Evolutionary conservation across 2,329 filamentous ascomycete species (phyloP), one percentile per base, ranked within the genome.

Genomic region (Harringtonia lauricola): DNA sequence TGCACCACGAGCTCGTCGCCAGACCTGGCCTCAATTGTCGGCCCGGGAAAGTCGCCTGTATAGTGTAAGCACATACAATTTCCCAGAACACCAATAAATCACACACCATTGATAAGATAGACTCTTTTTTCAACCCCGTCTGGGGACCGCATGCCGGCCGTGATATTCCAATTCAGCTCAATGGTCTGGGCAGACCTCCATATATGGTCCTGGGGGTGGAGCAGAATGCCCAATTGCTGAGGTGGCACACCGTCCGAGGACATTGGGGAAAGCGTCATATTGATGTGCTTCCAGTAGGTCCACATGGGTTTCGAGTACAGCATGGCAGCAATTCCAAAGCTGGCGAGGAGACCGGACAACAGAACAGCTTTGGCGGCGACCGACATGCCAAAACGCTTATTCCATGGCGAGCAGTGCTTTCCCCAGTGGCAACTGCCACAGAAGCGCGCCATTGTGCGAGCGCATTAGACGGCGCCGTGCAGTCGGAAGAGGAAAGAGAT

Each of bases 11-110:
- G 48, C 0, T 52, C 59, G 52, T 72, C 68, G 14, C 68, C 68
- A 1, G 66, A 61, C 12, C 65, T 62, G 15, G 60, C 62, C 54
- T 71, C 68, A 21, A 73, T 58, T 1, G 62, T 67, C 15, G 69
- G 69, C 3, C 70, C 69, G 2, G 68, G 68, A 45, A 71, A 70
- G 1, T 56, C 44, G 17, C 22, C 42, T 44, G 28, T 13, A 5
- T 3, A 3, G 4, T 21, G 30, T 44, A 14, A 39, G 36, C 35
- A 18, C 6, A 12, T n/a, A 6, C 8, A 6, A 10, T 29, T 17
- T 39, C 8, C 13, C 13, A 29, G 21, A n/a, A 8, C 19, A 15
- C 15, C 12, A 8, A 15, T 30, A 18, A 18, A 14, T 39, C 13
- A 10, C 24, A 26, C 7, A 39, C 39, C 42, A 15, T 43, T 43